A percentile compares a stretch with the other conserved stretches of the same genome.
Evolutionary conservation across 345 rosid species (phyloP).

Genomic region (Aegle marmelos): DNA sequence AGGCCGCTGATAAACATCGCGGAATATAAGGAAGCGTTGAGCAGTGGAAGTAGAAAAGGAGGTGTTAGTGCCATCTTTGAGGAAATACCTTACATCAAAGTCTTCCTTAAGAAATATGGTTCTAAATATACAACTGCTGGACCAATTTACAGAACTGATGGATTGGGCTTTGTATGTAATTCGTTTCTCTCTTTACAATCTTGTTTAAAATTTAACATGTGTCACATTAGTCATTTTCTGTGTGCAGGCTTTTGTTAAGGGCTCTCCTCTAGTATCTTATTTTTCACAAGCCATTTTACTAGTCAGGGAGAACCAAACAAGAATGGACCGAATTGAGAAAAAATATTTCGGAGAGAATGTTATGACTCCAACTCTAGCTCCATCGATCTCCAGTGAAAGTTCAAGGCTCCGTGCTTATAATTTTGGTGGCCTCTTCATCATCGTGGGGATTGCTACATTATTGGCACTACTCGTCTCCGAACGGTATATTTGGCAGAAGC

Average conservation of each 20-base stretch:
- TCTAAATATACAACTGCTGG: constrained; percentile 22
- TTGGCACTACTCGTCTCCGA: constrained; percentile 9
- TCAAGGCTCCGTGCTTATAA: constrained; percentile 13
- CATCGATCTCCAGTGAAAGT: background rate
- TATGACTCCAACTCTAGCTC: background rate
- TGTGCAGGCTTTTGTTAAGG: constrained; percentile 20
- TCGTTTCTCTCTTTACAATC: background rate
- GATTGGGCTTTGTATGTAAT: constrained; percentile 38
- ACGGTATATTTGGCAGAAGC: constrained; percentile 1
- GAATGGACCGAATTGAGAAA: background rate
- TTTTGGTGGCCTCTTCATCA: constrained; percentile 32
- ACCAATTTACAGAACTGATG: constrained; percentile 24
- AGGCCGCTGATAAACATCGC: background rate
- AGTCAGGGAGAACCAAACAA: background rate
- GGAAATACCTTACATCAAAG: constrained; percentile 23
- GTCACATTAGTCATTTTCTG: background rate
- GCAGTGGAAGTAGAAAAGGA: constrained; percentile 23
- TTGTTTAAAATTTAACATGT: background rate
- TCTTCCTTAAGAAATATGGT: constrained; percentile 22
- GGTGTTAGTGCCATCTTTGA: constrained; percentile 40
- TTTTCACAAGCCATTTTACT: constrained; percentile 20
- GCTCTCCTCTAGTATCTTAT: constrained; percentile 16
- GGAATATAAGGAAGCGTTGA: constrained; percentile 8
- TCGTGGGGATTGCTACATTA: constrained; percentile 11
- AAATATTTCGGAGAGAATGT: constrained; percentile 1